phyloP scores from a whole-genome alignment of 495 filamentous ascomycete genomes.

The Annulohypoxylon stygium region DNA sequence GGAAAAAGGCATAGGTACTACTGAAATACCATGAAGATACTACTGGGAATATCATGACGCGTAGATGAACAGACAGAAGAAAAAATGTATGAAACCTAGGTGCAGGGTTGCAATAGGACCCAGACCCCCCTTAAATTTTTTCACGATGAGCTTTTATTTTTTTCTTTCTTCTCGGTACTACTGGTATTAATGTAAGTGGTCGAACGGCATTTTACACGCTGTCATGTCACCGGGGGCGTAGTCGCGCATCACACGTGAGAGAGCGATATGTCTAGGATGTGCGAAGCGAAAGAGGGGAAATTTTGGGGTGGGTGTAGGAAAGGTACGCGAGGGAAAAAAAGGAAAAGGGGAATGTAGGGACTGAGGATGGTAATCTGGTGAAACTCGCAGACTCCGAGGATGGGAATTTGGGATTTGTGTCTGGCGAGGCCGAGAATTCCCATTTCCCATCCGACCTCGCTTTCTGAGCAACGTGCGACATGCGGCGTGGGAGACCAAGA shows the following conservation, averaged over 20 bases:
- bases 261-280: background rate
- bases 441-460: constrained; percentile 29
- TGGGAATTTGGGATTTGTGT: constrained; percentile 32
- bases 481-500: background rate
- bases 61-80: background rate
- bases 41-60: background rate
- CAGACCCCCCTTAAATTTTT: background rate
- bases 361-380: constrained; percentile 32
- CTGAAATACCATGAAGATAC: background rate
- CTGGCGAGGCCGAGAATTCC: constrained; percentile 18
- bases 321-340: background rate
- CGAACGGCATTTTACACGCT: background rate
- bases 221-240: background rate
- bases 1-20: background rate
- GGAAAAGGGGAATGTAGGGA: constrained; percentile 15
- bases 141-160: background rate
- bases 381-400: constrained; percentile 31
- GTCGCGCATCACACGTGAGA: constrained; percentile 14
- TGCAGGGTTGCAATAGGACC: constrained; percentile 13
- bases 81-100: background rate
- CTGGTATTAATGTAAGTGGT: background rate
- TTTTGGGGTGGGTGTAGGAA: background rate
- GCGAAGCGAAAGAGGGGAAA: background rate
- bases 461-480: background rate
- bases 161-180: background rate